Base-by-base conservation (phyloP, 169 alveolate species). In the Theileria parva region DNA sequence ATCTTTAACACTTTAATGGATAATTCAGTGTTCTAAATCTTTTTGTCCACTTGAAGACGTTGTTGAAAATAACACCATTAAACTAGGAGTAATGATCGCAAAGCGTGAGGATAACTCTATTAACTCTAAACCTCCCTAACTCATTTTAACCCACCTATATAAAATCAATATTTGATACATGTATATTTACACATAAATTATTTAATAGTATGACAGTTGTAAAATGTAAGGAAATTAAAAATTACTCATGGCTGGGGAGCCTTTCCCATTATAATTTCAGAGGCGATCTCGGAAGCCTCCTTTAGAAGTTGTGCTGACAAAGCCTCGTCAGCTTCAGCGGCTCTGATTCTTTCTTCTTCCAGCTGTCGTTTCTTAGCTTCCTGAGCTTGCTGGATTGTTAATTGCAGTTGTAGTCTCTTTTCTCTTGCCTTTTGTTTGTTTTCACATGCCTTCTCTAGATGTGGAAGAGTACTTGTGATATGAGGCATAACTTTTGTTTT, bases 211-310 rank as follows among this genome's bases (percentile, higher is more conserved):
- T 57, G 9, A 57, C 7, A 4, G 9, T 21, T 4, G 65, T 5
- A 7, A 9, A 57, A 57, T 21, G 3, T 6, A 21, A 21, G 7
- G 3, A 57, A 53, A 34, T 57, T 70, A 28, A 28, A 44, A 27
- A 59, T 59, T 53, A 57, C 32, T 50, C 25, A 27, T 70, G 51
- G 23, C 27, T 81, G 60, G 21, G 74, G 25, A n/a, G 89, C 83
- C 13, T 65, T 25, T 21, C 73, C 28, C 8, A 37, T 50, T 51
- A 71, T 15, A 19, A 85, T 44, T 30, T 85, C 91, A 48, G 91
- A 77, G 3, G 91, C 91, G 19, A 85, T 85, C 25, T 85, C 91
- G 23, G 91, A 85, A 7, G 91, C 91, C 68, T 85, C 91, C 64
- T 78, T 85, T 57, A 85, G 87, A 37, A 85, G 74, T 66, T 78